Evolutionary conservation across 2,329 filamentous ascomycete species (phyloP), one percentile per base, ranked within the genome.

Genomic region (Myriosclerotinia curreyana): DNA sequence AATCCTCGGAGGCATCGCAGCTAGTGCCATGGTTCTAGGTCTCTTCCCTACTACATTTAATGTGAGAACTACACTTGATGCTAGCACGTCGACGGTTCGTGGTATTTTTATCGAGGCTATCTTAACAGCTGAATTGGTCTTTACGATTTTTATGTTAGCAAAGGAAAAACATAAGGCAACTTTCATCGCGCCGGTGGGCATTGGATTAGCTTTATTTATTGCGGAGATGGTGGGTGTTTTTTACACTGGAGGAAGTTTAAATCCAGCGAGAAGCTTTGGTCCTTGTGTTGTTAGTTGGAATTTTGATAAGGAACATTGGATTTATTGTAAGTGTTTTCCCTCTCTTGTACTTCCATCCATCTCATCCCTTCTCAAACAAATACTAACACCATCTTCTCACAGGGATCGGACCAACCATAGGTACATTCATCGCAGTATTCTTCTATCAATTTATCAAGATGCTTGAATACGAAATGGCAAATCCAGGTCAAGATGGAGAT

Each of bases 31-130:
- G 38, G 63, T 65, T 17, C 50, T 62, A 0, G 64, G 49, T 22
- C 49, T 65, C 34, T 65, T 62, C 31, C 64, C 51, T 5, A 79
- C 80, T 61, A 82, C 82, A 67, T 79, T 81, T 61, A 78, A 76
- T 38, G 77, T 81, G 3, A 70, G 75, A 17, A 81, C 79, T 2
- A 76, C 74, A 1, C 74, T 81, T 0, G 74, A 74, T 22, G 74
- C 75, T 15, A 75, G 75, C 0, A 76, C 78, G 2, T 74, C 75
- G 3, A 65, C 78, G 0, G 75, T 74, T 1, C 79, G 79, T 65
- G 80, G 79, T 9, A 71, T 82, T n/a, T 80, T 82, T 66, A 80
- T 82, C 40, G 80, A 82, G 68, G 79, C 79, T 65, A 75, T 82
- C 53, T 69, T 82, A 5, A 80, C 79, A 12, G 77, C 78, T 2